These are phyloP conservation scores for Glycine tomentella DNA, from an alignment of 306 rosid genomes.

Conservation along the genomic window DNA sequence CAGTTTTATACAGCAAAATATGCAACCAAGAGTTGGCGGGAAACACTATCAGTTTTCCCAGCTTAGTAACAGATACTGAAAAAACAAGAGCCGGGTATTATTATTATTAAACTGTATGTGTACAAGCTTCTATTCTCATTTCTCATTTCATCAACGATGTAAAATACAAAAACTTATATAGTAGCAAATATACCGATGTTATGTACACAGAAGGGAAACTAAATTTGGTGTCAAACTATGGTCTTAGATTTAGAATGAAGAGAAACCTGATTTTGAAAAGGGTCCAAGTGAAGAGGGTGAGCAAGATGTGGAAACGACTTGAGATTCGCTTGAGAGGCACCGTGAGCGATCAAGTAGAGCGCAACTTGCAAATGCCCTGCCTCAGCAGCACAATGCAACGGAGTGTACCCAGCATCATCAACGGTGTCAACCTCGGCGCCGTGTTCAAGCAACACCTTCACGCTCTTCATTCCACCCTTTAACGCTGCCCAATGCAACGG, in stretches of 20 bases:
- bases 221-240: too few species aligned
- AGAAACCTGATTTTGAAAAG: slow-evolving; percentile 35
- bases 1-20: not conserved
- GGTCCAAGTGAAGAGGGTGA: not conserved
- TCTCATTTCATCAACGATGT: not conserved
- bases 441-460: slow-evolving; percentile 64
- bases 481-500: slow-evolving; percentile 89
- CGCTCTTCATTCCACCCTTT: slow-evolving; percentile 76
- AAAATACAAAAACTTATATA: too few species aligned
- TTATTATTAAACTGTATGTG: too few species aligned
- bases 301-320: slow-evolving; percentile 48
- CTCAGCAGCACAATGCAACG: slow-evolving; percentile 73
- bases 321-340: slow-evolving; percentile 56
- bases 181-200: too few species aligned
- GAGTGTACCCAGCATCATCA: slow-evolving; percentile 76
- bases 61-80: too few species aligned
- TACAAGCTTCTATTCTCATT: too few species aligned
- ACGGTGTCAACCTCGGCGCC: slow-evolving; percentile 72
- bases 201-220: not conserved
- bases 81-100: too few species aligned
- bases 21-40: not conserved
- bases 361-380: slow-evolving; percentile 75
- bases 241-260: slow-evolving; percentile 16
- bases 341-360: slow-evolving; percentile 53
- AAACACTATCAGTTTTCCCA: not conserved